Evolutionary conservation across 1,139 yeast species (phyloP).

Genomic region (Zygoascus sp.): DNA sequence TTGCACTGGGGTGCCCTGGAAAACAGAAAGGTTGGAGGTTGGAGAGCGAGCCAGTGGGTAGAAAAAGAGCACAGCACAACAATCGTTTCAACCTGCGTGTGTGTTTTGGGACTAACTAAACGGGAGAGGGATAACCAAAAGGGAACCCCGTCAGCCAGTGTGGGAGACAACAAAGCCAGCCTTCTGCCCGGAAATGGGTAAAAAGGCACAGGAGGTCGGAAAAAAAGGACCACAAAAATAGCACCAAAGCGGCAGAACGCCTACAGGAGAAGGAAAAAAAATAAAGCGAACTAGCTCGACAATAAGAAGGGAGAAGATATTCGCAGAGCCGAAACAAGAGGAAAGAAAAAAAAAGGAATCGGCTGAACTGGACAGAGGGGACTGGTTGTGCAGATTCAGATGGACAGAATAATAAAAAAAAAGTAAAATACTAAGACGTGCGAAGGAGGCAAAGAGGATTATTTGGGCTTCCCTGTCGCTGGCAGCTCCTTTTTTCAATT

Average conservation of each 20-base stretch:
- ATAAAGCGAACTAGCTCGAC: too few species aligned
- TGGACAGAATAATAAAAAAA: too few species aligned
- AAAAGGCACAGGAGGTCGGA: background rate
- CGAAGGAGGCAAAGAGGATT: too few species aligned
- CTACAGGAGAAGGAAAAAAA: too few species aligned
- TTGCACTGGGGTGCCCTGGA: background rate
- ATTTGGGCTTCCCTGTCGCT: too few species aligned
- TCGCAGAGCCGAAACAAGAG: too few species aligned
- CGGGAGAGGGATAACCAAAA: slow-evolving; percentile 1
- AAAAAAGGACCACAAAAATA: background rate
- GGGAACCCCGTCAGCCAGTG: background rate
- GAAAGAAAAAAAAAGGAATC: too few species aligned
- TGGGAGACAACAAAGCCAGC: background rate
- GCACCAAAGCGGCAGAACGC: background rate
- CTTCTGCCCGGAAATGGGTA: background rate
- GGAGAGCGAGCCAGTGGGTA: background rate
- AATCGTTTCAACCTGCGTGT: background rate
- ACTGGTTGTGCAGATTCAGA: too few species aligned
- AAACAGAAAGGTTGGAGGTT: background rate
- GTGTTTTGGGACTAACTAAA: slow-evolving; percentile 3
- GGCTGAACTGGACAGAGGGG: too few species aligned
- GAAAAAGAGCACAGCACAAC: background rate
- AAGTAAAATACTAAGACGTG: too few species aligned
- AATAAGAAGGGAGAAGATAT: too few species aligned
- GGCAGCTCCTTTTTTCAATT: background rate